These are phyloP conservation scores for Sporothrix pseudoabietina DNA, from an alignment of 2,329 filamentous ascomycete genomes.

Conservation along the genomic window DNA sequence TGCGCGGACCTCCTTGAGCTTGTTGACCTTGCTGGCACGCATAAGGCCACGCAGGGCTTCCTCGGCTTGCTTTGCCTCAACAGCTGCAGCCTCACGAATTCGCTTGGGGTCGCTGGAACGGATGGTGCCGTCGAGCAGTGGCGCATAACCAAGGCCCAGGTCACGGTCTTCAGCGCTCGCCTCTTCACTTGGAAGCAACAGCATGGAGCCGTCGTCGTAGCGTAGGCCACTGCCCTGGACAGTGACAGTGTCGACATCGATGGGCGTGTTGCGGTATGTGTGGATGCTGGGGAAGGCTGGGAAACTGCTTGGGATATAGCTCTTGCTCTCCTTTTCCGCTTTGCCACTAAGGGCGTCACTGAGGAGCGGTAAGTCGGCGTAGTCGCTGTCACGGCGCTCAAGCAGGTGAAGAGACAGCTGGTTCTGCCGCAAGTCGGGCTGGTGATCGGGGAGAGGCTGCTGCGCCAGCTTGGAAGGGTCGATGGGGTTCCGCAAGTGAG, in stretches of 20 bases:
- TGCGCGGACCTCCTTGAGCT: constrained; percentile 64
- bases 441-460: neutral
- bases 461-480: constrained; percentile 39
- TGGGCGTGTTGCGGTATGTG: constrained; percentile 63
- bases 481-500: constrained; percentile 59
- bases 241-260: constrained; percentile 44
- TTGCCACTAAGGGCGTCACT: constrained; percentile 61
- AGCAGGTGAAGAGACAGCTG: neutral
- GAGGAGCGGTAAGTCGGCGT: constrained; percentile 48
- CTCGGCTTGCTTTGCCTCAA: constrained; percentile 63
- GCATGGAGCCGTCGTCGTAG: constrained; percentile 38
- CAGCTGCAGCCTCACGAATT: constrained; percentile 61
- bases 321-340: constrained; percentile 56
- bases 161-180: constrained; percentile 40
- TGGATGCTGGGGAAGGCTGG: constrained; percentile 66
- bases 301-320: constrained; percentile 61
- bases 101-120: constrained; percentile 52
- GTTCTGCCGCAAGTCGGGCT: neutral
- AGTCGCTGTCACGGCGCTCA: neutral
- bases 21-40: constrained; percentile 64
- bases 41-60: constrained; percentile 62
- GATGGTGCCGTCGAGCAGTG: neutral
- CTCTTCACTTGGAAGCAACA: constrained; percentile 31
- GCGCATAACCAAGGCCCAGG: constrained; percentile 14
- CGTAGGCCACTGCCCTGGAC: constrained; percentile 37